Base-by-base conservation (phyloP, 2,329 filamentous ascomycete species). In the Colletotrichum navitas region DNA sequence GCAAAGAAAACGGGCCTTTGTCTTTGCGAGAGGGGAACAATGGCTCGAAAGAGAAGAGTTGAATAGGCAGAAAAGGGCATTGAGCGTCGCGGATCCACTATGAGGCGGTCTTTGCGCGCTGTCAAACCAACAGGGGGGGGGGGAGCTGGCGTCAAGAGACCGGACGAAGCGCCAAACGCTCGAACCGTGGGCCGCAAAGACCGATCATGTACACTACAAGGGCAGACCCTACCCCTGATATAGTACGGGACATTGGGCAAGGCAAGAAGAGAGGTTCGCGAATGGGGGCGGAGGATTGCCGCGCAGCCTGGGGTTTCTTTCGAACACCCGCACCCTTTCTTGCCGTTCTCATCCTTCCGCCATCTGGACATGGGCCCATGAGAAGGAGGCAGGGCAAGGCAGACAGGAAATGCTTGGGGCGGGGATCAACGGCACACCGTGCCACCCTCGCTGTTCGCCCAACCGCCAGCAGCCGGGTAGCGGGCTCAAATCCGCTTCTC, bases 391-490 rank as follows among this genome's bases (percentile, higher is more conserved):
- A 39, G 34, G 58, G 26, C 43, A 52, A 54, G 43, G 41, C 24
- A 47, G n/a, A 39, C 32, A 43, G 29, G 26, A 26, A 41, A 58
- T 24, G 32, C 32, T 14, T 55, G 32, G 32, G 10, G 21, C 45
- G 41, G 52, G 36, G 29, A 52, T 52, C 43, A 66, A 51, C 34
- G 52, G 36, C 51, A 36, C 58, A 52, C 68, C 68, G 68, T 71
- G 68, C 68, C 68, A 68, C 51, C 63, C 68, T 71, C 51, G 64
- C 51, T 55, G 14, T 63, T 68, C 64, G 58, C 58, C 47, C 51
- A 63, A 55, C 36, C 49, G 49, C 49, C 43, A 55, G 24, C 61
- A 18, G 49, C 34, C 61, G 56, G 58, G 24, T 63, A 59, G 45
- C 64, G 64, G 68, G 21, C 58, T 68, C 8, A 29, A 58, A 63